phyloP scores from a whole-genome alignment of 2,329 filamentous ascomycete genomes.

The Sclerotinia spermophila region DNA sequence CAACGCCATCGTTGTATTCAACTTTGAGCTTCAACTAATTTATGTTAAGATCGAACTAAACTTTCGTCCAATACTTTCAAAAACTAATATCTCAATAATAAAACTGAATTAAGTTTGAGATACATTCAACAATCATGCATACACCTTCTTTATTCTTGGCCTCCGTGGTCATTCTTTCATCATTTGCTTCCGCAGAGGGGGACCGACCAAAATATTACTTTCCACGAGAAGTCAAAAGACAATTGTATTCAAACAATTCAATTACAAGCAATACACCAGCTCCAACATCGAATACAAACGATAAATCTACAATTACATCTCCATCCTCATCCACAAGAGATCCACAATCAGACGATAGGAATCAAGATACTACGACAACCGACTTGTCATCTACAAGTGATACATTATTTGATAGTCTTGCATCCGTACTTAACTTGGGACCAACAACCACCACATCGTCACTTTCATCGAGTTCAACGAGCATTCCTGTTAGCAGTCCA shows the following conservation, averaged over 20 bases:
- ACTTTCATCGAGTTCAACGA: neutral
- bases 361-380: neutral
- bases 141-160: conserved; percentile 48
- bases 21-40: conserved; percentile 28
- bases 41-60: conserved; percentile 20
- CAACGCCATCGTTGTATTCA: conserved; percentile 24
- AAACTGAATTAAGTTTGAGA: conserved; percentile 6
- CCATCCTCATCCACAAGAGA: conserved; percentile 22
- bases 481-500: neutral
- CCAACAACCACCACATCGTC: neutral
- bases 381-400: neutral
- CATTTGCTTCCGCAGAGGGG: conserved; percentile 44
- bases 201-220: conserved; percentile 54
- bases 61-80: conserved; percentile 6
- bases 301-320: conserved; percentile 15
- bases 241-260: conserved; percentile 38
- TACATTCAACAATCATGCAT: conserved; percentile 45
- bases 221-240: conserved; percentile 53
- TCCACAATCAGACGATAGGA: conserved; percentile 22
- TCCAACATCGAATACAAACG: conserved; percentile 18
- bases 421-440: neutral
- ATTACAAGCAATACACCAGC: conserved; percentile 22
- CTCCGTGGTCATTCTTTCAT: conserved; percentile 47
- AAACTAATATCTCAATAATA: conserved; percentile 16
- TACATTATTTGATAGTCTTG: neutral